Percentiles rank a stretch among this genome's conserved stretches.
phyloP scores from a whole-genome alignment of 2,329 filamentous ascomycete genomes.

The Pseudocercospora crystallina region DNA sequence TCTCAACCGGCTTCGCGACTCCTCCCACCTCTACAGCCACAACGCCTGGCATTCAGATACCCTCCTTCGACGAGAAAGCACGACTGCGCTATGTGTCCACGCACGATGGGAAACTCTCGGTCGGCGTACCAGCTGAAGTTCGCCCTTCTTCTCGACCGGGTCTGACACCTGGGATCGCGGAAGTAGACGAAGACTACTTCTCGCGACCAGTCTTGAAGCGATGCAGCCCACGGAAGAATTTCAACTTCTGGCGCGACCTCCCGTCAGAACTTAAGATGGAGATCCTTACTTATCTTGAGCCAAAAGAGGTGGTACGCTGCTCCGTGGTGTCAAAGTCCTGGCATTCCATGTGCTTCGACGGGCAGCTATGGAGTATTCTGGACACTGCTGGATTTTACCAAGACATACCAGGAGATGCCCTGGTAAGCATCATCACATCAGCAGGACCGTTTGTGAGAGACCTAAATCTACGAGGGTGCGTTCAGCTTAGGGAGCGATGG shows the following conservation, averaged over 20 bases:
- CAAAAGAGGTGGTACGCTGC: slow-evolving; percentile 75
- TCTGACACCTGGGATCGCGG: slow-evolving; percentile 30
- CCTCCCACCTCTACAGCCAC: slow-evolving; percentile 55
- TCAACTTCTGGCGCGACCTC: slow-evolving; percentile 77
- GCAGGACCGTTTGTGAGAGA: slow-evolving; percentile 89
- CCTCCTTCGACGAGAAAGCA: slow-evolving; percentile 54
- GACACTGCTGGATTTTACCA: slow-evolving; percentile 78
- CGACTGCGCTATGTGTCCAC: slow-evolving; percentile 56
- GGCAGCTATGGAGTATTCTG: slow-evolving; percentile 84
- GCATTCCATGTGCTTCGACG: slow-evolving; percentile 84
- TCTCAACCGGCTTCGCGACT: slow-evolving; percentile 57
- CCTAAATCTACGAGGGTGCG: slow-evolving; percentile 85
- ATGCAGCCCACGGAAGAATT: slow-evolving; percentile 38
- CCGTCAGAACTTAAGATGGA: slow-evolving; percentile 79
- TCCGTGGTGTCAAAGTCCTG: slow-evolving; percentile 78
- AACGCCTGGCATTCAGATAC: slow-evolving; percentile 46
- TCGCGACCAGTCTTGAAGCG: slow-evolving; percentile 35
- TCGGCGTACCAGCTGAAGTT: slow-evolving; percentile 64
- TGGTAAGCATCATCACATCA: slow-evolving; percentile 79
- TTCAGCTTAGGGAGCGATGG: slow-evolving; percentile 83
- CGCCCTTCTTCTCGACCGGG: slow-evolving; percentile 46
- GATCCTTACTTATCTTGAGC: slow-evolving; percentile 72
- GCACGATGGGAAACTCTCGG: slow-evolving; percentile 51
- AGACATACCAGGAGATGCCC: slow-evolving; percentile 77
- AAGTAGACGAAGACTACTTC: slow-evolving; percentile 49